phyloP scores from a whole-genome alignment of 805 yeast genomes.

The Monosporozyma servazzii region DNA sequence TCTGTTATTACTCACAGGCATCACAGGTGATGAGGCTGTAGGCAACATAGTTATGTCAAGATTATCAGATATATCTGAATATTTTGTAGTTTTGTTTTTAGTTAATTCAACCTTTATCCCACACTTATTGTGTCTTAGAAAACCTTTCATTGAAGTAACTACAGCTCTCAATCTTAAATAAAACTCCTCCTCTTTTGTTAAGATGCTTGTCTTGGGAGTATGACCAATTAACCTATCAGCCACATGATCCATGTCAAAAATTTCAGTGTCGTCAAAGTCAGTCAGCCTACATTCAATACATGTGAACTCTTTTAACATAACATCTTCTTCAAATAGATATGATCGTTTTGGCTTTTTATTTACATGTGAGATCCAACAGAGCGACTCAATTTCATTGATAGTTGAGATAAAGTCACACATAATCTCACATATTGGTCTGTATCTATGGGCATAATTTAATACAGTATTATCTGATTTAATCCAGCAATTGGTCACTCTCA shows the following conservation, averaged over 20 bases:
- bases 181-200: conserved; percentile 7
- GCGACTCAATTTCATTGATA: conserved; percentile 5
- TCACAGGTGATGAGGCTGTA: no score
- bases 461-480: conserved; percentile 39
- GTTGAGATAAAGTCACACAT: conserved; percentile 22
- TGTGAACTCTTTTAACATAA: conserved; percentile 10
- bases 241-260: conserved; percentile 2
- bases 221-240: conserved; percentile 9
- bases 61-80: neutral
- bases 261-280: conserved; percentile 11
- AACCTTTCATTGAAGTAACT: conserved; percentile 9
- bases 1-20: no score
- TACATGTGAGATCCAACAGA: neutral
- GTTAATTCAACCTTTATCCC: neutral
- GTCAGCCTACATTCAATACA: conserved; percentile 9
- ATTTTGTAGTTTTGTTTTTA: no score
- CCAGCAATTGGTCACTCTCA: conserved; percentile 50
- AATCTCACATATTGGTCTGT: conserved; percentile 19
- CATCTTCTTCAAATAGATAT: conserved; percentile 13
- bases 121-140: conserved; percentile 9
- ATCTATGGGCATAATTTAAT: conserved; percentile 25
- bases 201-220: conserved; percentile 1
- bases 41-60: no score
- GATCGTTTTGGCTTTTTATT: conserved; percentile 7
- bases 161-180: conserved; percentile 7